Percentiles rank a stretch among this genome's conserved stretches.
These are phyloP conservation scores for Paradendryphiella salina DNA, from an alignment of 2,329 filamentous ascomycete genomes.

Conservation along the genomic window DNA sequence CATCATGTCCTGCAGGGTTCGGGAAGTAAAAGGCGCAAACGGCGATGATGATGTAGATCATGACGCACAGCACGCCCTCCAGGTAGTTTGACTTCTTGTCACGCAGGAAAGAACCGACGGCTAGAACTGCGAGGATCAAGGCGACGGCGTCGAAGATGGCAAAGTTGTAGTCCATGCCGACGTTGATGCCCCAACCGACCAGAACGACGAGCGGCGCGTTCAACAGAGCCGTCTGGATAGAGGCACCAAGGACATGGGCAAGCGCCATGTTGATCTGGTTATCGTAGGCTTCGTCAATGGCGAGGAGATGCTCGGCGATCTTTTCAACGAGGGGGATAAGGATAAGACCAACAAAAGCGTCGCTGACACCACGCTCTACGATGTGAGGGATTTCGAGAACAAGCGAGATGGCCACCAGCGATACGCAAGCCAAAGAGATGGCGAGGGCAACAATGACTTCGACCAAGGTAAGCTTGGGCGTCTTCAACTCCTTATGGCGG, in stretches of 20 bases:
- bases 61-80: constrained; percentile 78
- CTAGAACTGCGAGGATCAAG: constrained; percentile 80
- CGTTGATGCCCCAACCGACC: constrained; percentile 74
- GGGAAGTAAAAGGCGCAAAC: constrained; percentile 66
- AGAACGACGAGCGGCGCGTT: constrained; percentile 83
- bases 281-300: constrained; percentile 82
- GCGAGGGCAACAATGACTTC: constrained; percentile 70
- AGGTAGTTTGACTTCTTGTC: constrained; percentile 91
- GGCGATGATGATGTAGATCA: constrained; percentile 67
- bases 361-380: constrained; percentile 55
- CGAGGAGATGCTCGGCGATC: constrained; percentile 78
- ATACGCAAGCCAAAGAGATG: constrained; percentile 69
- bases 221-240: constrained; percentile 85
- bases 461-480: constrained; percentile 72
- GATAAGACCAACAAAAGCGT: constrained; percentile 69
- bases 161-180: constrained; percentile 76
- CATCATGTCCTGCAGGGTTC: constrained; percentile 47
- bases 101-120: constrained; percentile 82
- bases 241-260: constrained; percentile 82
- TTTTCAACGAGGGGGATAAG: constrained; percentile 83
- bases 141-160: constrained; percentile 84
- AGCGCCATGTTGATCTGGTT: constrained; percentile 83
- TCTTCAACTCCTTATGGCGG: constrained; percentile 60
- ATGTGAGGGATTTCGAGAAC: constrained; percentile 71
- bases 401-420: constrained; percentile 72